Conservation (phyloP, 331 rosid genomes). For the Saraca asoca region DNA sequence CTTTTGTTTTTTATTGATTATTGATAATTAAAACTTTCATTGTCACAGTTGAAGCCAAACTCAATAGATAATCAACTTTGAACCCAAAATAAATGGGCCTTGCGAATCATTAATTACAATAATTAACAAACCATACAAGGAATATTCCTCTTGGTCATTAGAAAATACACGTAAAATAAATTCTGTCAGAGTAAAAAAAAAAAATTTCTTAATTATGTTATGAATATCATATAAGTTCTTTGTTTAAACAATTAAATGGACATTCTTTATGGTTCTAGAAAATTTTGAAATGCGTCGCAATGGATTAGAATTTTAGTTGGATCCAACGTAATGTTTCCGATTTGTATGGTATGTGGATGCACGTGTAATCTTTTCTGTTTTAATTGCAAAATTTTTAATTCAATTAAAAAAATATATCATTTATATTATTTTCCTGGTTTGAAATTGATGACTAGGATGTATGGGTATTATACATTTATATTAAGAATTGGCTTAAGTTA, state of each 20-base stretch:
- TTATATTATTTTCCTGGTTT: neutral
- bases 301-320: slow-evolving; percentile 16
- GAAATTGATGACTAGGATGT: neutral
- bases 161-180: neutral
- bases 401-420: neutral
- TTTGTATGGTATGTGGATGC: neutral
- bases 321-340: neutral
- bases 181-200: slow-evolving; percentile 6
- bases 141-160: slow-evolving; percentile 35
- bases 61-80: neutral
- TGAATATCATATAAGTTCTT: neutral
- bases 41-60: slow-evolving; percentile 4
- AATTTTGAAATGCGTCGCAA: slow-evolving; percentile 26
- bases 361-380: neutral
- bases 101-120: slow-evolving; percentile 23
- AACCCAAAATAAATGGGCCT: neutral
- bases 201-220: neutral
- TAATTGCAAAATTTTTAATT: neutral
- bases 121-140: slow-evolving; percentile 7
- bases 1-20: neutral
- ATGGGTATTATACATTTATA: neutral
- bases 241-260: slow-evolving; percentile 12
- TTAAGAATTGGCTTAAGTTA: neutral
- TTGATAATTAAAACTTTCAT: neutral
- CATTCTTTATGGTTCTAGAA: slow-evolving; percentile 2